Conservation (phyloP, 345 rosid genomes). For the Populus deltoides region DNA sequence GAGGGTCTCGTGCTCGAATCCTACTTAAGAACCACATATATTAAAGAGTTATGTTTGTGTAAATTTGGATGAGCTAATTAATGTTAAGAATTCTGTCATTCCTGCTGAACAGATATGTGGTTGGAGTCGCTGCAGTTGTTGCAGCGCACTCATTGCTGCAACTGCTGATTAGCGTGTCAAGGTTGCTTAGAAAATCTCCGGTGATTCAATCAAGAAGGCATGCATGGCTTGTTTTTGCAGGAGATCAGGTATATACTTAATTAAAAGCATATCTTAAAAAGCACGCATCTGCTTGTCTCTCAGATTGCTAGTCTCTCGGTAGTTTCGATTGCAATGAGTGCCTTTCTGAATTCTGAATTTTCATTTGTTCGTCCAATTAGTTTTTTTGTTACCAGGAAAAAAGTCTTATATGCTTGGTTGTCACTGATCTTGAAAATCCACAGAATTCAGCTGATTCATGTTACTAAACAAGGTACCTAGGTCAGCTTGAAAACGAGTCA, state of each 20-base stretch:
- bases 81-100: not conserved
- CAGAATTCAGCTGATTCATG: not conserved
- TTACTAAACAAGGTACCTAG: not conserved
- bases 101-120: constrained; percentile 54
- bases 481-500: not conserved
- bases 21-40: not conserved
- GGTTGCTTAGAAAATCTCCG: constrained; percentile 50
- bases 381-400: not conserved
- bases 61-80: constrained; percentile 9
- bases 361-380: not conserved
- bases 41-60: not conserved
- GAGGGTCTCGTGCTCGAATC: not conserved
- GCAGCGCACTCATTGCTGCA: constrained; percentile 61
- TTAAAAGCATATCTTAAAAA: not conserved
- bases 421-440: not conserved
- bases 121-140: constrained; percentile 57
- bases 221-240: constrained; percentile 78
- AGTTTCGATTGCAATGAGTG: not conserved
- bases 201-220: constrained; percentile 52
- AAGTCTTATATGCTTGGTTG: not conserved
- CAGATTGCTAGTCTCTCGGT: not conserved
- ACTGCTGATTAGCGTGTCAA: constrained; percentile 42
- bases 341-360: not conserved
- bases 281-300: not conserved
- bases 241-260: constrained; percentile 57